phyloP scores from a whole-genome alignment of 805 yeast species.

The Zygosaccharomyces rouxii region DNA sequence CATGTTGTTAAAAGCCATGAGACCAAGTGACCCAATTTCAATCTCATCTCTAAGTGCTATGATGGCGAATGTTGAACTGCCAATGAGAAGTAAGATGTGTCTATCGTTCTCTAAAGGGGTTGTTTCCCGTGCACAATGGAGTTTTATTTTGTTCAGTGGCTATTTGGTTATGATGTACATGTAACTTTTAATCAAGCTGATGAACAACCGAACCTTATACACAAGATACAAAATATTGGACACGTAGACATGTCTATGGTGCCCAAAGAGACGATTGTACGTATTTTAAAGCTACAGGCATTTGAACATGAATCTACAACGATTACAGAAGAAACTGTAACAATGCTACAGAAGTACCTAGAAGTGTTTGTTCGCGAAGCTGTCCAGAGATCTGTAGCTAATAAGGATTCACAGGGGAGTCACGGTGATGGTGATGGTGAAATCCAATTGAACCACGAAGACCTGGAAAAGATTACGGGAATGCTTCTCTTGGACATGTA shows the following conservation, averaged over 20 bases:
- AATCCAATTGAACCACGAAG: slow-evolving; percentile 23
- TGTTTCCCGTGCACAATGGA: neutral
- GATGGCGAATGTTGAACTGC: neutral
- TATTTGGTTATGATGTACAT: neutral
- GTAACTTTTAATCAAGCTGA: neutral
- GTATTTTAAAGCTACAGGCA: slow-evolving; percentile 21
- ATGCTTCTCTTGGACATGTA: slow-evolving; percentile 32
- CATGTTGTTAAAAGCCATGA: neutral
- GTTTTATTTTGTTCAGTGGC: neutral
- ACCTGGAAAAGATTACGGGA: slow-evolving; percentile 32
- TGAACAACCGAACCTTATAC: neutral
- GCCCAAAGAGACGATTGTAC: slow-evolving; percentile 25
- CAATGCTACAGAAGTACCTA: slow-evolving; percentile 24
- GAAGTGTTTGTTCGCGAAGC: slow-evolving; percentile 32
- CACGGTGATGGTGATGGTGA: slow-evolving; percentile 4
- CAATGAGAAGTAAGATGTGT: neutral
- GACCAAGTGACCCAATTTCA: neutral
- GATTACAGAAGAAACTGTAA: slow-evolving; percentile 23
- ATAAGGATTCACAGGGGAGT: slow-evolving; percentile 5
- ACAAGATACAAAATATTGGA: neutral
- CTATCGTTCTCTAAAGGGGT: neutral
- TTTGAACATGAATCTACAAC: slow-evolving; percentile 20
- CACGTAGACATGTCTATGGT: slow-evolving; percentile 4
- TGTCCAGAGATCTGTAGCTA: slow-evolving; percentile 28
- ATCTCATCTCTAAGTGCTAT: neutral